Conservation (phyloP, 208 protist genomes). For the Leishmania aethiopica region DNA sequence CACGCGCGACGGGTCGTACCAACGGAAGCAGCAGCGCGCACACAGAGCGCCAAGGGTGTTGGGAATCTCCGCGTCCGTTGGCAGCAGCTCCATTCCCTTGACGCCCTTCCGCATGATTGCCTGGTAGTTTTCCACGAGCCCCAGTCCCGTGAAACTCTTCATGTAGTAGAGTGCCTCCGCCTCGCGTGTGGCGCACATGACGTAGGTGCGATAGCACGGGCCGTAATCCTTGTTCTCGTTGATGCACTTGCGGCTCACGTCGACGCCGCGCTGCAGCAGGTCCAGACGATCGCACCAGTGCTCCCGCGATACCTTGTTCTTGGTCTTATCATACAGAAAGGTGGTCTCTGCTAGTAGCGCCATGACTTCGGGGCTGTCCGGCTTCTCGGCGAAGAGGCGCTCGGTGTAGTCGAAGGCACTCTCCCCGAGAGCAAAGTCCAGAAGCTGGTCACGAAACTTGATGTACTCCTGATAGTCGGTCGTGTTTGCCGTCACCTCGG, state of each 20-base stretch:
- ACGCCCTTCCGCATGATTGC: slow-evolving; percentile 75
- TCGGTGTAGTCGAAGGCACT: slow-evolving; percentile 83
- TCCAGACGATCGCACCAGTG: slow-evolving; percentile 89
- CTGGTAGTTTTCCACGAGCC: slow-evolving; percentile 83
- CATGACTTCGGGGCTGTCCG: slow-evolving; percentile 82
- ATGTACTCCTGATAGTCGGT: slow-evolving; percentile 48
- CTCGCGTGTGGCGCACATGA: slow-evolving; percentile 75
- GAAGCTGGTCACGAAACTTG: slow-evolving; percentile 76
- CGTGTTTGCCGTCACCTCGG: neutral
- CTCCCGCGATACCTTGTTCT: slow-evolving; percentile 77
- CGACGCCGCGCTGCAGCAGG: slow-evolving; percentile 81
- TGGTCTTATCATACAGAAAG: slow-evolving; percentile 79
- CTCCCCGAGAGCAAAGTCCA: slow-evolving; percentile 77
- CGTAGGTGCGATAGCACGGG: slow-evolving; percentile 85
- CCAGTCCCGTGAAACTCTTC: slow-evolving; percentile 65
- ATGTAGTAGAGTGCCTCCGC: slow-evolving; percentile 83
- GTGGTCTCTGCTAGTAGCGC: slow-evolving; percentile 81
- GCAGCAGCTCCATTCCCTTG: slow-evolving; percentile 67
- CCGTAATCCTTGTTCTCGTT: slow-evolving; percentile 83
- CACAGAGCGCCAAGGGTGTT: slow-evolving; percentile 78
- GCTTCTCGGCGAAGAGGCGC: slow-evolving; percentile 61
- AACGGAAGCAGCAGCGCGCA: slow-evolving; percentile 69
- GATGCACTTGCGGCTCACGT: slow-evolving; percentile 90
- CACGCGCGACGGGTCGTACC: slow-evolving; percentile 68
- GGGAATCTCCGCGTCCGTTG: slow-evolving; percentile 70